Base-by-base conservation (phyloP, 768 basidiomycete genomes). In the Boletus tomentosulus region DNA sequence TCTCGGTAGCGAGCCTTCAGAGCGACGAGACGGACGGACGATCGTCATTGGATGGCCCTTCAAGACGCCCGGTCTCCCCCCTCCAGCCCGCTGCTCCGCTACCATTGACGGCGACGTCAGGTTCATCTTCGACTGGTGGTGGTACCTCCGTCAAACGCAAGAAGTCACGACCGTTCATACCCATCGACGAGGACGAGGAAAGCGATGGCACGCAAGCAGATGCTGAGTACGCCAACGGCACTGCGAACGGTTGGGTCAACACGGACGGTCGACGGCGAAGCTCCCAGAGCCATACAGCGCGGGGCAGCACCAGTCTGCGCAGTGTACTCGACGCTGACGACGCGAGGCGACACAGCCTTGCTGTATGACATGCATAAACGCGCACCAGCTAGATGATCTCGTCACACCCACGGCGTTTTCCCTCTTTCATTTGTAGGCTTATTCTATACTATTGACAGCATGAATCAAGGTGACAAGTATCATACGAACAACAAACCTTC, bases 171-270 rank as follows among this genome's bases (percentile, higher is more conserved):
- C 75, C 78, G 4, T 75, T 75, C 56, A 46, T 77, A 19, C 54
- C 71, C 6, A 70, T 73, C 1, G 75, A 80, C 1, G 81, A 83
- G 4, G 80, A 74, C 27, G 76, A 77, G 4, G 84, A 86, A 51
- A 84, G 82, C 57, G 87, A 85, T 34, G 85, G 83, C 1, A 79
- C 76, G n/a, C 81, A 88, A 58, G 86, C 85, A 3, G 87, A 89
- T 64, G 85, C 76, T 19, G 87, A 88, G 67, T 84, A 76, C 52
- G 71, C 77, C 44, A 72, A 75, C 55, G 71, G 77, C 24, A 67
- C 67, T 39, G 48, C 56, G 38, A 58, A 54, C 22, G 62, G 69
- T 27, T 84, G 83, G 80, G 73, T 78, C 43, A 83, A 83, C 64
- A 63, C 80, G 10, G 84, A 84, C 16, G 78, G 78, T 9, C 75